Percentiles rank a stretch among this genome's conserved stretches.
These are phyloP conservation scores for Gymnopilus dilepis DNA, from an alignment of 768 basidiomycete species.

Conservation along the genomic window DNA sequence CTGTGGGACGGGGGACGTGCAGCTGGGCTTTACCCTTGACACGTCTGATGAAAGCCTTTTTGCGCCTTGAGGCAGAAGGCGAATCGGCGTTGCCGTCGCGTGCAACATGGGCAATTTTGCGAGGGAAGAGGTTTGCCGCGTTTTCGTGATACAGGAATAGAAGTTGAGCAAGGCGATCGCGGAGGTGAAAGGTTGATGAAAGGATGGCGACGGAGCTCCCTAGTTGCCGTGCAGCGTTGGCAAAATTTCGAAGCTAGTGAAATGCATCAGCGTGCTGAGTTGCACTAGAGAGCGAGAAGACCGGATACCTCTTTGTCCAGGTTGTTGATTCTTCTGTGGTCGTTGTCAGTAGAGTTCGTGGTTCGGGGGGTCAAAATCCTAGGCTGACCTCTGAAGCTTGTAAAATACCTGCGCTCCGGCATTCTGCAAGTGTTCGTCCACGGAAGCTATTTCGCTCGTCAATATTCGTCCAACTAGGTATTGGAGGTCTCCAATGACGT, in stretches of 20 bases:
- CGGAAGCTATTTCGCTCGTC: constrained; percentile 47
- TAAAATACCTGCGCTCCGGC: constrained; percentile 70
- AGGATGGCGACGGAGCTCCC: constrained; percentile 81
- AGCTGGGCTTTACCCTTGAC: constrained; percentile 46
- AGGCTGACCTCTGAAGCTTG: constrained; percentile 60
- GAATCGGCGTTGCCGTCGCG: constrained; percentile 40
- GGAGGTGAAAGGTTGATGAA: constrained; percentile 73
- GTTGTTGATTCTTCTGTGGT: constrained; percentile 56
- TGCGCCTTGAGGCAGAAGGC: constrained; percentile 34
- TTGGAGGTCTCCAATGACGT: background rate
- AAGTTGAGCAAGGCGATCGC: constrained; percentile 70
- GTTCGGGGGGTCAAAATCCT: background rate
- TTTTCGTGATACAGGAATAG: constrained; percentile 77
- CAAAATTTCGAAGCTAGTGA: constrained; percentile 70
- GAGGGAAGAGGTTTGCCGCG: constrained; percentile 77
- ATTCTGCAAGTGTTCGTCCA: constrained; percentile 73
- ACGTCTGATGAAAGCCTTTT: constrained; percentile 33
- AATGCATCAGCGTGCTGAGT: constrained; percentile 8
- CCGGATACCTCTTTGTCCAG: constrained; percentile 64
- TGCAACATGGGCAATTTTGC: constrained; percentile 55
- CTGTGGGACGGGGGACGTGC: constrained; percentile 56
- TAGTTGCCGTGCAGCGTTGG: constrained; percentile 76
- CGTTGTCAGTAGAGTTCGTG: constrained; percentile 6
- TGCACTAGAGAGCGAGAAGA: background rate
- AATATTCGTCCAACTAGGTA: background rate